Conservation (phyloP, 352 stramenopile species). For the Plasmopara muralis region DNA sequence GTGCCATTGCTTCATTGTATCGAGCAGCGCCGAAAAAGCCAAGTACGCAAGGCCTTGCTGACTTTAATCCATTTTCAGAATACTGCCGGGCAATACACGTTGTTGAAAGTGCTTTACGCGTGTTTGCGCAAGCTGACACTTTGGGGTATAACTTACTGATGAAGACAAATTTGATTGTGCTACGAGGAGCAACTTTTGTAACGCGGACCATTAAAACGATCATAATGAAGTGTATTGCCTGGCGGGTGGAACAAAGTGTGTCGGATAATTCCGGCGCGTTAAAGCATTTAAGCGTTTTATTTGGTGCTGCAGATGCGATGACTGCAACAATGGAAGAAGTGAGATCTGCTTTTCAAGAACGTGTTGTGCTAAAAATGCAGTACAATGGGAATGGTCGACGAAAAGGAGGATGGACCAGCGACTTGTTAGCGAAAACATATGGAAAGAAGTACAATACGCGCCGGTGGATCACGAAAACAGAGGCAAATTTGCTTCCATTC, state of each 20-base stretch:
- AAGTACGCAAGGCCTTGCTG: constrained; percentile 3
- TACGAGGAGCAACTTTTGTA: constrained; percentile 34
- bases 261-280: constrained; percentile 30
- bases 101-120: constrained; percentile 31
- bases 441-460: constrained; percentile 51
- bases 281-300: constrained; percentile 36
- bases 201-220: constrained; percentile 27
- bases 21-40: constrained; percentile 26
- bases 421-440: constrained; percentile 50
- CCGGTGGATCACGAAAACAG: constrained; percentile 47
- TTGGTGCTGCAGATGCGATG: constrained; percentile 31
- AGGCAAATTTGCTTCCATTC: constrained; percentile 54
- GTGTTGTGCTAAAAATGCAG: constrained; percentile 67
- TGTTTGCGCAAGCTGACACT: constrained; percentile 46
- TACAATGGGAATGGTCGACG: constrained; percentile 22
- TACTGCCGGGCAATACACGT: constrained; percentile 34
- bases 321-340: constrained; percentile 32
- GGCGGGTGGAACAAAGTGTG: constrained; percentile 35
- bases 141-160: constrained; percentile 45
- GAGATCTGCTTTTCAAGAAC: constrained; percentile 49
- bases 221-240: constrained; percentile 39
- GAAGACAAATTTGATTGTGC: constrained; percentile 44
- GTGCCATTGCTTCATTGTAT: constrained; percentile 41
- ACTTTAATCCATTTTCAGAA: constrained; percentile 37
- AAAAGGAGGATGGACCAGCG: constrained; percentile 39